Base-by-base conservation (phyloP, 306 rosid genomes). In the Trifolium subterraneum region DNA sequence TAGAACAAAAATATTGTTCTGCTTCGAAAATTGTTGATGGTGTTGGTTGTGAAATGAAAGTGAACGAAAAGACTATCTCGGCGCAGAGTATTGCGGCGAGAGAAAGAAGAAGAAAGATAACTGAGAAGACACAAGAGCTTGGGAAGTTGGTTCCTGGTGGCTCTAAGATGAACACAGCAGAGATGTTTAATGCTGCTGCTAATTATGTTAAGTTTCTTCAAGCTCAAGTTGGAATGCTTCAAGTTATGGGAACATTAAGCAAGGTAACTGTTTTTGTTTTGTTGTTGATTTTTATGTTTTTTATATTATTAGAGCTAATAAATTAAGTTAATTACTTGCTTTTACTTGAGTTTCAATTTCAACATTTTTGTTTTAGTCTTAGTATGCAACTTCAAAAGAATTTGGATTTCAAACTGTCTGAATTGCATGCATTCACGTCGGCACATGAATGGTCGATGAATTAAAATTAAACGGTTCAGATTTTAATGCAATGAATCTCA, bases 111-210 rank as follows among this genome's bases (percentile, higher is more conserved):
- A 91, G 92, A 50, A 91, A 63, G 84, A 90, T 94, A 19, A 78
- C 89, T 1, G 94, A 88, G 69, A 93, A 90, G 79, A 94, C 95
- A 0, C 88, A 78, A 50, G 97, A 91, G 82, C 90, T 94, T 6
- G 96, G 95, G 10, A 92, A 80, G 79, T 73, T 89, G 72, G 80
- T 91, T 10, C 95, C 98, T 0, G 91, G 96, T 11, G 97, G 93
- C 4, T 71, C 38, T 23, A 91, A 86, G 82, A 87, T 94, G 97
- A 94, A 90, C 79, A 88, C 98, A 16, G 98, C 97, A 35, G 96
- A 91, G 73, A 94, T 94, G 98, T 54, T 94, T 18, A 80, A 80
- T 39, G 79, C 97, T 63, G 96, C 97, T 68, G 77, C 73, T 33
- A 94, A 83, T 33, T 94, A 91, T 68, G 90, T 94, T 10, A 86